A percentile compares a stretch with the other conserved stretches of the same genome.
phyloP scores from a whole-genome alignment of 495 filamentous ascomycete species.

The Lindgomyces ingoldianus region DNA sequence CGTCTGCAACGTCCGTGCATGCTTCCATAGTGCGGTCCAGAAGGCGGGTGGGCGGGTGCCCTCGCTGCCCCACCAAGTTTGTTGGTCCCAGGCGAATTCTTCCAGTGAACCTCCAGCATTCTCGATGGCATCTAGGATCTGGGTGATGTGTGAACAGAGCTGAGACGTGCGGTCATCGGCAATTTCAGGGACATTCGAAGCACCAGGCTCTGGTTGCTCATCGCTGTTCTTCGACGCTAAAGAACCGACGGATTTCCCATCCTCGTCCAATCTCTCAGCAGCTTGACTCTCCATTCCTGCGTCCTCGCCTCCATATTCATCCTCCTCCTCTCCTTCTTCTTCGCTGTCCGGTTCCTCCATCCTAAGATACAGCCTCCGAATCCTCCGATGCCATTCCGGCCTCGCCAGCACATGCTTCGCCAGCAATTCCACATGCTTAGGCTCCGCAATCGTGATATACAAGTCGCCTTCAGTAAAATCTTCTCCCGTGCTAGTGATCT shows the following conservation, averaged over 20 bases:
- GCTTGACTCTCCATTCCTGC: not conserved
- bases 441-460: not conserved
- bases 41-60: constrained; percentile 8
- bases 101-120: not conserved
- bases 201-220: too few species aligned
- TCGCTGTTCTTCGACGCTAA: too few species aligned
- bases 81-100: constrained; percentile 3
- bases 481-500: too few species aligned
- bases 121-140: constrained; percentile 1
- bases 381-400: not conserved
- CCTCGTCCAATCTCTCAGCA: not conserved
- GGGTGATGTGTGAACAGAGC: constrained; percentile 1
- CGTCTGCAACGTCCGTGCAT: constrained; percentile 4
- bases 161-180: not conserved
- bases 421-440: not conserved
- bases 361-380: not conserved
- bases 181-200: not conserved
- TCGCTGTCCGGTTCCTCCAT: not conserved
- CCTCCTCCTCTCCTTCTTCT: not conserved
- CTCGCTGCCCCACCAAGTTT: not conserved
- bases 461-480: too few species aligned
- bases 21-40: constrained; percentile 26
- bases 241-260: not conserved
- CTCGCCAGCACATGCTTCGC: not conserved
- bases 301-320: too few species aligned